phyloP scores from a whole-genome alignment of 768 basidiomycete species.

The Collybia mongolica region DNA sequence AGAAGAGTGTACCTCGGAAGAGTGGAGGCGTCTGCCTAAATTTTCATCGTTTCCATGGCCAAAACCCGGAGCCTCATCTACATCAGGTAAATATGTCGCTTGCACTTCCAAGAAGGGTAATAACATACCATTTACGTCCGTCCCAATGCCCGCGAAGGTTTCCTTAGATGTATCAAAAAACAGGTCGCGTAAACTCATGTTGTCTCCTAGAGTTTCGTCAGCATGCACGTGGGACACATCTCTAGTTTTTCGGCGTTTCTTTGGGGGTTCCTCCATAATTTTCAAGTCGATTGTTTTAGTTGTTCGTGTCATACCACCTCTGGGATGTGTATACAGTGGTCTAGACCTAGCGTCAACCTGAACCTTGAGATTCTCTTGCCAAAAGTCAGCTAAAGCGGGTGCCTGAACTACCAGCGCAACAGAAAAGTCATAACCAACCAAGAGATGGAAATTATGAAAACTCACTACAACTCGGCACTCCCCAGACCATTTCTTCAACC shows the following conservation, averaged over 20 bases:
- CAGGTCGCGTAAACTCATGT: background rate
- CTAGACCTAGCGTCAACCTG: slow-evolving; percentile 66
- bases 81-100: too few species aligned
- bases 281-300: background rate
- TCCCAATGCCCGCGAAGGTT: too few species aligned
- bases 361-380: slow-evolving; percentile 69
- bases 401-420: slow-evolving; percentile 61
- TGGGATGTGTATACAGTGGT: slow-evolving; percentile 34
- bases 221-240: background rate
- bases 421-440: background rate
- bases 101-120: too few species aligned
- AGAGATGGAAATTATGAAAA: background rate
- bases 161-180: too few species aligned
- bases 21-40: slow-evolving; percentile 22
- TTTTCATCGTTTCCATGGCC: slow-evolving; percentile 5
- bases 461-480: slow-evolving; percentile 64
- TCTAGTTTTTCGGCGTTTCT: slow-evolving; percentile 47
- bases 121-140: too few species aligned
- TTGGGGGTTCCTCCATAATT: slow-evolving; percentile 36
- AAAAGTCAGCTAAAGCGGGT: slow-evolving; percentile 67
- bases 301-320: slow-evolving; percentile 22
- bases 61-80: slow-evolving; percentile 1
- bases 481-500: slow-evolving; percentile 66
- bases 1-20: slow-evolving; percentile 56
- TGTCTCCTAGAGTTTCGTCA: background rate